Conservation (phyloP, 2,329 filamentous ascomycete genomes). For the Elsinoe fawcettii region DNA sequence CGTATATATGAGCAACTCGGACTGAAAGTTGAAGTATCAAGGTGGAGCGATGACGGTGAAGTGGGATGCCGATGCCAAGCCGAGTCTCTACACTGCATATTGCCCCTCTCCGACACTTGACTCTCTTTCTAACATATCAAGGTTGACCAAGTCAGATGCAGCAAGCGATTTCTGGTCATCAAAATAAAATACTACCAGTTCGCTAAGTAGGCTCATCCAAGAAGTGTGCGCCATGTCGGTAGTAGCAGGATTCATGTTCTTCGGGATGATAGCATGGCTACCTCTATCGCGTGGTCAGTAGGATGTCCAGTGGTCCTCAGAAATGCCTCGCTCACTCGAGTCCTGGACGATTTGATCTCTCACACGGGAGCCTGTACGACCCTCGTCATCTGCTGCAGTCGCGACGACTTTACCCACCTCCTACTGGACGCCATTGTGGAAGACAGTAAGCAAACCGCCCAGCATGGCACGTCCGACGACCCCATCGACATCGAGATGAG, state of each 20-base stretch:
- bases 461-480: neutral
- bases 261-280: neutral
- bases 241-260: neutral
- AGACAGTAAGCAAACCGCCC: neutral
- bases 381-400: constrained; percentile 62
- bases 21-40: neutral
- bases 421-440: constrained; percentile 32
- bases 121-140: too few species aligned
- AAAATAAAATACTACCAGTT: neutral
- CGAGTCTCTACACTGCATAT: neutral
- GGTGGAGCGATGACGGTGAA: neutral
- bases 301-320: constrained; percentile 33
- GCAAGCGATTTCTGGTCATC: too few species aligned
- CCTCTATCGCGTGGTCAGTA: neutral
- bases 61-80: constrained; percentile 3
- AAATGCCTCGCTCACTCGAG: constrained; percentile 34
- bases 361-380: constrained; percentile 52
- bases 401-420: constrained; percentile 55
- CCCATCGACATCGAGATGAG: constrained; percentile 13
- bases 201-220: neutral
- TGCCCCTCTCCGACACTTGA: neutral
- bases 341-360: constrained; percentile 58
- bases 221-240: neutral
- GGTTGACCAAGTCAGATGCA: too few species aligned
- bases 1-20: neutral